Base-by-base conservation (phyloP, 1,284 basidiomycete species). In the Papiliotrema fonsecae region DNA sequence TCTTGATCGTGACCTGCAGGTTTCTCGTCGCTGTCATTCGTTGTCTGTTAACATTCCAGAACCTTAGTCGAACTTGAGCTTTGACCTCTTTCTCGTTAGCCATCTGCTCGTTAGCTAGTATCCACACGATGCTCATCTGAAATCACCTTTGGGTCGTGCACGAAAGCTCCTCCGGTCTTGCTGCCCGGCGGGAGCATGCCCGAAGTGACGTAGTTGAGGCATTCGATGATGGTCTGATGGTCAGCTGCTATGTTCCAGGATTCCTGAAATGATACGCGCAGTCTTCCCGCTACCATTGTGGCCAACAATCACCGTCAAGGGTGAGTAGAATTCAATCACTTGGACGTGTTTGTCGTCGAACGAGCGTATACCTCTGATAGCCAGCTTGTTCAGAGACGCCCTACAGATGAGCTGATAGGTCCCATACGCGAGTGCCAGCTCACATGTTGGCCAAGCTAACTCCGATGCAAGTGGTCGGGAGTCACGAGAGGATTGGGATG, bases 281-380 rank as follows among this genome's bases (percentile, higher is more conserved):
- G 96, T 99, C 77, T 99, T 99, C 44, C 96, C 96, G 60, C 88
- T 93, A 14, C 96, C 96, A 75, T 98, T 98, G 77, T 94, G 89
- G 5, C 96, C 96, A 7, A 98, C 93, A 58, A 98, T 98, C 68
- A 99, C 93, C 0, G 96, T 99, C 48, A 99, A 86, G 2, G 96
- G 96, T 14, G 86, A 85, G 76, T 92, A 97, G 77, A 98, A 98
- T 71, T 98, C 89, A 69, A 98, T 97, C 61, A 97, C 84, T 13
- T 91, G 82, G 54, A 96, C 83, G 59, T 87, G 83, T 65, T 97
- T 96, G 80, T 97, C 89, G 77, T 93, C 90, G 65, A 94, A 94
- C 0, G 88, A 89, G 14, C 77, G 69, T 51, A 77, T 75, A 22
- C 75, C 75, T 16, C 88, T 84, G 49, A 91, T 92, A 36, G 88